Evolutionary conservation across 805 yeast species (phyloP).

Genomic region (Yamadazyma olivae): DNA sequence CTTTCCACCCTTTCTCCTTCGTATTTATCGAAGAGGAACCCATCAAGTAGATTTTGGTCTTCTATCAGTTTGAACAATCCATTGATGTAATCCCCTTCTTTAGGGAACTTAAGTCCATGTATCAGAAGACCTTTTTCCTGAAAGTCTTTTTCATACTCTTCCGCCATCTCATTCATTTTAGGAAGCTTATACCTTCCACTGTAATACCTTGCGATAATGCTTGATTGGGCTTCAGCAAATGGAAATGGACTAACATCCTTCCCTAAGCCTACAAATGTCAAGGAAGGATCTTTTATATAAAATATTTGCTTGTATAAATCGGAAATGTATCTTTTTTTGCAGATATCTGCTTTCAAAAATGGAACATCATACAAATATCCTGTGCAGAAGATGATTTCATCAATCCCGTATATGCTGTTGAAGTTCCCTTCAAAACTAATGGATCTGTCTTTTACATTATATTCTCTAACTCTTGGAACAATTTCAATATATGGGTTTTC

Average conservation of each 20-base stretch:
- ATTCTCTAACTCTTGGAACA: conserved; percentile 14
- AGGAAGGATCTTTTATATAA: conserved; percentile 43
- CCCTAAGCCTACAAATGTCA: conserved; percentile 41
- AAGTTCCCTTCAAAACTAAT: background rate
- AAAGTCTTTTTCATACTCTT: conserved; percentile 24
- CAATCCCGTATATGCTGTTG: conserved; percentile 17
- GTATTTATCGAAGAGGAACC: conserved; percentile 7
- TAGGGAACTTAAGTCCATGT: conserved; percentile 52
- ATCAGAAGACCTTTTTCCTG: too few species aligned
- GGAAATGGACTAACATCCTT: conserved; percentile 50
- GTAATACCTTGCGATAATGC: conserved; percentile 37
- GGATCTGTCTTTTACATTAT: conserved; percentile 28
- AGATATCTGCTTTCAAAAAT: conserved; percentile 21
- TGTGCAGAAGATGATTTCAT: conserved; percentile 33
- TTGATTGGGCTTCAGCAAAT: conserved; percentile 47
- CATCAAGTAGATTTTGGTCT: background rate
- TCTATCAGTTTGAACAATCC: too few species aligned
- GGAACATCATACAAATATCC: conserved; percentile 37
- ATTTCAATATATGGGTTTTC: conserved; percentile 8
- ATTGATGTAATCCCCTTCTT: conserved; percentile 59
- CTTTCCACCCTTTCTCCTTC: conserved; percentile 6
- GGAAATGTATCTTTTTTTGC: conserved; percentile 12
- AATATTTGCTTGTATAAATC: conserved; percentile 42
- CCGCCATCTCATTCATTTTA: conserved; percentile 29
- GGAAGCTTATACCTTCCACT: conserved; percentile 43